Evolutionary conservation across 225 moss, liverwort and hornwort genomes (phyloP).

Genomic region (Lunularia cruciata): DNA sequence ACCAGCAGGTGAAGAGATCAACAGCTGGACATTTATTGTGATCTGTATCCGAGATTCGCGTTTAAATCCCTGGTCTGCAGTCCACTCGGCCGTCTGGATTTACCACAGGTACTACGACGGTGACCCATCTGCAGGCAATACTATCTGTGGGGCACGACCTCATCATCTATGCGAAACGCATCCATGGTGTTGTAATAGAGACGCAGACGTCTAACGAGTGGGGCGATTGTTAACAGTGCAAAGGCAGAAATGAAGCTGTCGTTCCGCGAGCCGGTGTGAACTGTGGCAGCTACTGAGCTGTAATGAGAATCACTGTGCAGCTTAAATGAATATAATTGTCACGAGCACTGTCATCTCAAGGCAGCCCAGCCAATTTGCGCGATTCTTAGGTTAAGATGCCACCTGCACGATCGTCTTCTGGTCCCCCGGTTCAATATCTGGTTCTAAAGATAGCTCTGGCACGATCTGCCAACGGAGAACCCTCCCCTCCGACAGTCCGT

Average conservation of each 20-base stretch:
- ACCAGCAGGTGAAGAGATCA: background rate
- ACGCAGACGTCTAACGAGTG: too few relatives aligned
- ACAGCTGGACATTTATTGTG: background rate
- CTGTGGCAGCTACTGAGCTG: too few relatives aligned
- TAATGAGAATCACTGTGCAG: background rate
- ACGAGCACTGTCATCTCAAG: too few relatives aligned
- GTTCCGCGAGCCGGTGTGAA: background rate
- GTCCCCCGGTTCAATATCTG: background rate
- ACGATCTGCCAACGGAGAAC: background rate
- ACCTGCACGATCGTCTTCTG: background rate
- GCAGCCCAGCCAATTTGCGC: too few relatives aligned
- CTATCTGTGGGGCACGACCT: too few relatives aligned
- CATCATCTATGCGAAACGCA: too few relatives aligned
- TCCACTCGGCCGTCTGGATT: background rate
- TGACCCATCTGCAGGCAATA: too few relatives aligned
- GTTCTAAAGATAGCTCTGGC: background rate
- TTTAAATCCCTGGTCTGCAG: background rate
- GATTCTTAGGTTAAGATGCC: background rate
- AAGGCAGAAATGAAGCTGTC: too few relatives aligned
- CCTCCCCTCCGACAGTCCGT: background rate
- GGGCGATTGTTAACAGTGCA: too few relatives aligned
- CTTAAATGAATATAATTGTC: too few relatives aligned
- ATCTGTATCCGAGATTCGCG: background rate
- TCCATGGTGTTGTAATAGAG: too few relatives aligned
- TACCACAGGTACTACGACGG: too few relatives aligned